Percentiles rank a stretch among this genome's conserved stretches.
These are phyloP conservation scores for Microbotryum violaceum DNA, from an alignment of 1,284 basidiomycete species.

Conservation along the genomic window DNA sequence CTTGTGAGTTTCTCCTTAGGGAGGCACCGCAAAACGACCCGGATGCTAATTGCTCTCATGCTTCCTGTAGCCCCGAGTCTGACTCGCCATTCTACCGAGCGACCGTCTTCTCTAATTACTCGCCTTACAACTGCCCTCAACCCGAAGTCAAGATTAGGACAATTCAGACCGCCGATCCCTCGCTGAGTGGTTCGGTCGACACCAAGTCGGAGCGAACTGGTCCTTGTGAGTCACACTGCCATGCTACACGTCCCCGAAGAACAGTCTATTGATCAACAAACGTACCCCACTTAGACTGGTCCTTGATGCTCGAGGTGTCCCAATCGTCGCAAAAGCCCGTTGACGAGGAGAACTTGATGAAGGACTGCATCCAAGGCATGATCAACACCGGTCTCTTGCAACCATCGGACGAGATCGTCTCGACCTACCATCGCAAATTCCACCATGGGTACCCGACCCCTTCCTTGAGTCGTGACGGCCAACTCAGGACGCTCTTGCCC, in stretches of 20 bases:
- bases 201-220: constrained; percentile 41
- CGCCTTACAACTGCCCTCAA: constrained; percentile 47
- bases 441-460: constrained; percentile 47
- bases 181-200: constrained; percentile 40
- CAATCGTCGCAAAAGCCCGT: constrained; percentile 49
- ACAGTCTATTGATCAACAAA: too few relatives aligned
- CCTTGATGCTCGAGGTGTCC: constrained; percentile 49
- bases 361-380: constrained; percentile 48
- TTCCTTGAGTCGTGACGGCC: constrained; percentile 45
- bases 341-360: constrained; percentile 45
- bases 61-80: constrained; percentile 42
- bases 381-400: constrained; percentile 46
- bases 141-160: constrained; percentile 44
- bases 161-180: constrained; percentile 46
- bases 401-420: constrained; percentile 48
- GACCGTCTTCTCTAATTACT: constrained; percentile 52
- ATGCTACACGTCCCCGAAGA: not conserved
- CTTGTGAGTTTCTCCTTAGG: constrained; percentile 15
- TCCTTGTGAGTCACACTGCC: constrained; percentile 44
- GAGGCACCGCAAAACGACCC: not conserved
- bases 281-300: constrained; percentile 32
- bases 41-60: too few relatives aligned
- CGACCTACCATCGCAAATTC: constrained; percentile 48
- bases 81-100: constrained; percentile 51
- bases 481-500: constrained; percentile 45